These are phyloP conservation scores for Sanghuangporus weigelae DNA, from an alignment of 1,284 basidiomycete species.

Conservation along the genomic window DNA sequence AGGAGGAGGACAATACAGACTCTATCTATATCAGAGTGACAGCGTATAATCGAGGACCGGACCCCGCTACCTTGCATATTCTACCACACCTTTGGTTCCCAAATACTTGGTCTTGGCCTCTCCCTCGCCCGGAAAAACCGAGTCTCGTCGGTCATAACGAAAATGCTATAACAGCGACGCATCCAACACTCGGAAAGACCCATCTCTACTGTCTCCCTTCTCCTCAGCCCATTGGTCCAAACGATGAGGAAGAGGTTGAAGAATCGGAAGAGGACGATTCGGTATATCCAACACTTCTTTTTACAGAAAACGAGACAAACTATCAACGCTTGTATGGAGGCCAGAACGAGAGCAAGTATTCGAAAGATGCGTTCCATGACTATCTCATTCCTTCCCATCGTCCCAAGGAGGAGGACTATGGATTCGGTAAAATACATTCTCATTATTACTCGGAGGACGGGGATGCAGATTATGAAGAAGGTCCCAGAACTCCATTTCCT, in stretches of 20 bases:
- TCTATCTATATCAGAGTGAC: conserved; percentile 92
- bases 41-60: conserved; percentile 93
- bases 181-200: conserved; percentile 69
- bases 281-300: conserved; percentile 79
- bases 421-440: conserved; percentile 42
- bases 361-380: conserved; percentile 99
- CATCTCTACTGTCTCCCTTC: conserved; percentile 89
- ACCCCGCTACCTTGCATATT: conserved; percentile 92
- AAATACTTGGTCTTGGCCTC: conserved; percentile 96
- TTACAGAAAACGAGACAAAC: conserved; percentile 98
- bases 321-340: conserved; percentile 88
- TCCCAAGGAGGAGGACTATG: conserved; percentile 35
- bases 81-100: conserved; percentile 96
- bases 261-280: conserved; percentile 55
- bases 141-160: conserved; percentile 55
- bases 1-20: conserved; percentile 90
- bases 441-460: conserved; percentile 37
- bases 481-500: conserved; percentile 53
- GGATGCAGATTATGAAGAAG: conserved; percentile 32
- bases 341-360: conserved; percentile 75
- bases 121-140: conserved; percentile 78
- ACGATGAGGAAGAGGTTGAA: conserved; percentile 44
- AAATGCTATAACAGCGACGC: conserved; percentile 66
- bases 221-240: conserved; percentile 71
- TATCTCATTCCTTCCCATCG: conserved; percentile 88